Evolutionary conservation across 257 asterid genomes (phyloP), one percentile per base, ranked within the genome.

Genomic region (Solanum chaucha): DNA sequence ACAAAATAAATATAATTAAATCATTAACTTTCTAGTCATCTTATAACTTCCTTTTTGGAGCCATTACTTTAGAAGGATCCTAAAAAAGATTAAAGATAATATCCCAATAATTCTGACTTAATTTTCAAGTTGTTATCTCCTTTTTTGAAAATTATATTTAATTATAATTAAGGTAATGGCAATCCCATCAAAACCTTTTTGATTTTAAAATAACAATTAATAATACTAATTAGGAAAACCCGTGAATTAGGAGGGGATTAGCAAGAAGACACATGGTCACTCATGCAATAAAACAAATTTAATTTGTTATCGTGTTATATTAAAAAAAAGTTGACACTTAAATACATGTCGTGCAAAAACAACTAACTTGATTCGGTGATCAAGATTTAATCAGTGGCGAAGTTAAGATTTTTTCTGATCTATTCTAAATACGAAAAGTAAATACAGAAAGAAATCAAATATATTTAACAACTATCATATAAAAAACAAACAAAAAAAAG

Each of bases 21-120:
- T 2, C 92, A 92, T 90, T 92, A 91, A 89, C 97, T 91, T 91
- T 93, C 90, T 88, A 91, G 91, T 93, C 92, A 92, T 90, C 92
- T 86, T 89, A 19, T 55, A 55, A 89, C 93, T 90, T 84, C 88
- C 88, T 90, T 90, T 93, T 93, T 88, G 90, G 90, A 92, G 87
- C 95, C 97, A 91, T 92, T 92, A 88, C 93, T 93, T 91, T 94
- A 94, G 94, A 94, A 94, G 91, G 92, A 94, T 93, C 93, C 92
- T 89, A 92, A 92, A 90, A 84, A 71, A 8, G 86, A 88, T 84
- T 7, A 81, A 87, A 93, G 89, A 90, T 82, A 87, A 89, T 51
- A 89, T 51, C 58, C 89, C 86, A 88, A 59, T 34, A 91, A 88
- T 41, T 90, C 88, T 88, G 92, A 90, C 94, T 94, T 92, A 83